Conservation (phyloP, 2,329 filamentous ascomycete genomes). For the Pseudogymnoascus sp. region DNA sequence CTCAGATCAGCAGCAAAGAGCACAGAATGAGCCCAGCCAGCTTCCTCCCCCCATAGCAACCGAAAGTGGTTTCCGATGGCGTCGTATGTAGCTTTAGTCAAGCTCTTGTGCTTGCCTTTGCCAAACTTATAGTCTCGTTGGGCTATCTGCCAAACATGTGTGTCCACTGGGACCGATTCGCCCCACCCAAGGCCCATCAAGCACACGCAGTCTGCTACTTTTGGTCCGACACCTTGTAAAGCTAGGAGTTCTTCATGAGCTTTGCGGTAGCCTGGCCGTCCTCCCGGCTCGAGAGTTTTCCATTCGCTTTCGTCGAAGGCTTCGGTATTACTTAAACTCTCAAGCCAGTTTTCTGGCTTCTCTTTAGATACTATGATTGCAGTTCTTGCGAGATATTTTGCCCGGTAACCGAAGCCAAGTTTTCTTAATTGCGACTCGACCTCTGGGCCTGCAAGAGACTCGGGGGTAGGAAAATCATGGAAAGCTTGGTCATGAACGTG, state of each 20-base stretch:
- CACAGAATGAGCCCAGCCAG: constrained; percentile 96
- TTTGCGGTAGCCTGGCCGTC: constrained; percentile 55
- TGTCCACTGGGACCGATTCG: constrained; percentile 91
- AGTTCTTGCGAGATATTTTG: constrained; percentile 84
- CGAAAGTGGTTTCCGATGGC: constrained; percentile 87
- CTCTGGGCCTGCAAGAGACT: constrained; percentile 59
- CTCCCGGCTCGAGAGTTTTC: constrained; percentile 40
- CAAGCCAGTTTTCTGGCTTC: constrained; percentile 66
- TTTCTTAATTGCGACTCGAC: constrained; percentile 74
- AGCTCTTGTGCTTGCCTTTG: constrained; percentile 69
- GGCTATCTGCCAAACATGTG: constrained; percentile 97
- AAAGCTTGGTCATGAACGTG: constrained; percentile 62
- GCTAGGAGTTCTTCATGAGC: constrained; percentile 74
- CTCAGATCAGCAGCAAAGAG: constrained; percentile 89
- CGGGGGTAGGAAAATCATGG: constrained; percentile 78
- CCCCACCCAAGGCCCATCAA: constrained; percentile 95
- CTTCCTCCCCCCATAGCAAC: constrained; percentile 81
- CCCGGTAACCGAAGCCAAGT: constrained; percentile 89
- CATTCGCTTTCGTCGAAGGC: constrained; percentile 34
- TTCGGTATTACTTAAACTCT: constrained; percentile 69
- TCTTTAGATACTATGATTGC: constrained; percentile 64
- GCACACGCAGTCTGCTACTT: constrained; percentile 94
- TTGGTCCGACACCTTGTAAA: constrained; percentile 85
- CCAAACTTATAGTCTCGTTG: constrained; percentile 92
- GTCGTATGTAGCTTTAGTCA: constrained; percentile 84